phyloP scores from a whole-genome alignment of 1,284 basidiomycete genomes.

The Afroboletus lepidellus region DNA sequence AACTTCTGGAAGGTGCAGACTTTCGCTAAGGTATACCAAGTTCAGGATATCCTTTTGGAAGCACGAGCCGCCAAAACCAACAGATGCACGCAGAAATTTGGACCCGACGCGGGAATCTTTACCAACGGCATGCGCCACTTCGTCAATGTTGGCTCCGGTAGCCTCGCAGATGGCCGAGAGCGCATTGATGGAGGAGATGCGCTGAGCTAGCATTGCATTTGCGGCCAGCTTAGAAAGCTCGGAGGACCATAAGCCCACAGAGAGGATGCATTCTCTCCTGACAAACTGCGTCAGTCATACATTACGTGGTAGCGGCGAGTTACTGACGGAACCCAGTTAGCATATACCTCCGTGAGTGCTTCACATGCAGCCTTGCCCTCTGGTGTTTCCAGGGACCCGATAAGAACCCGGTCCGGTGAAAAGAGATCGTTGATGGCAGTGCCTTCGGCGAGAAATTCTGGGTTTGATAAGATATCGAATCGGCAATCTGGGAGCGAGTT shows the following conservation, averaged over 20 bases:
- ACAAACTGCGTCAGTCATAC: slow-evolving; percentile 5
- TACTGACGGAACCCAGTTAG: slow-evolving; percentile 92
- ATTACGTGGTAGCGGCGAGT: not conserved
- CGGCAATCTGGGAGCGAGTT: slow-evolving; percentile 90
- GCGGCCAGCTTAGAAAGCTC: slow-evolving; percentile 98
- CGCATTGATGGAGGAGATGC: slow-evolving; percentile 97
- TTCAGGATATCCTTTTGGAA: slow-evolving; percentile 99
- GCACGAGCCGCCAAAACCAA: slow-evolving; percentile 98
- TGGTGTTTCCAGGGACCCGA: slow-evolving; percentile 88
- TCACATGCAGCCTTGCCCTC: slow-evolving; percentile 83
- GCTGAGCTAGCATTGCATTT: slow-evolving; percentile 97
- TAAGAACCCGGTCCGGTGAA: slow-evolving; percentile 91
- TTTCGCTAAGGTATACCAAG: slow-evolving; percentile 95
- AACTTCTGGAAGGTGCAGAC: slow-evolving; percentile 93
- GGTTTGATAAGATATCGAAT: slow-evolving; percentile 99
- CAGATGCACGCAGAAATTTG: slow-evolving; percentile 93
- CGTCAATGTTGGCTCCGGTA: slow-evolving; percentile 98
- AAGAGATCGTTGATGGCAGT: slow-evolving; percentile 92
- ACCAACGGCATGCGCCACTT: slow-evolving; percentile 94
- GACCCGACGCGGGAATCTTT: slow-evolving; percentile 91
- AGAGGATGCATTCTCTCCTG: slow-evolving; percentile 81
- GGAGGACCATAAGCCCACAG: slow-evolving; percentile 97
- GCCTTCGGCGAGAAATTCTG: slow-evolving; percentile 98
- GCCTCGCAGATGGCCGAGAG: slow-evolving; percentile 99
- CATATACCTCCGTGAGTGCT: slow-evolving; percentile 80